Evolutionary conservation across 176 grass and related monocot genomes (phyloP).

Genomic region (barley (Hordeum vulgare)): MorexV3_pseudomolecules_assembly NC_058519.1:26107517-26108016

Average conservation of each 20-base stretch:
- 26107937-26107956: conserved; percentile 60
- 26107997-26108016: conserved; percentile 49
- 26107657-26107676: conserved; percentile 70
- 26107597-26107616: conserved; percentile 77
- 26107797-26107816: conserved; percentile 56
- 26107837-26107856: conserved; percentile 74
- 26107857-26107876: conserved; percentile 79
- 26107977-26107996: conserved; percentile 80
- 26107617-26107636: conserved; percentile 67
- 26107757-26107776: conserved; percentile 94
- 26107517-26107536: too few relatives aligned
- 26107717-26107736: conserved; percentile 81
- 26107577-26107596: not conserved
- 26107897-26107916: conserved; percentile 54
- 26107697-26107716: conserved; percentile 76
- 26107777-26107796: conserved; percentile 66
- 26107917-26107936: conserved; percentile 62
- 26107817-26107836: conserved; percentile 86
- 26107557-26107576: not conserved
- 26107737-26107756: conserved; percentile 75
- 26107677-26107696: conserved; percentile 77
- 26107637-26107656: conserved; percentile 78
- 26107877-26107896: conserved; percentile 75
- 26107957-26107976: conserved; percentile 69
- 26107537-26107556: too few relatives aligned